Percentiles rank a stretch among this genome's conserved stretches.
Conservation (phyloP, 2,329 filamentous ascomycete species). For the Colletotrichum tropicicola region DNA sequence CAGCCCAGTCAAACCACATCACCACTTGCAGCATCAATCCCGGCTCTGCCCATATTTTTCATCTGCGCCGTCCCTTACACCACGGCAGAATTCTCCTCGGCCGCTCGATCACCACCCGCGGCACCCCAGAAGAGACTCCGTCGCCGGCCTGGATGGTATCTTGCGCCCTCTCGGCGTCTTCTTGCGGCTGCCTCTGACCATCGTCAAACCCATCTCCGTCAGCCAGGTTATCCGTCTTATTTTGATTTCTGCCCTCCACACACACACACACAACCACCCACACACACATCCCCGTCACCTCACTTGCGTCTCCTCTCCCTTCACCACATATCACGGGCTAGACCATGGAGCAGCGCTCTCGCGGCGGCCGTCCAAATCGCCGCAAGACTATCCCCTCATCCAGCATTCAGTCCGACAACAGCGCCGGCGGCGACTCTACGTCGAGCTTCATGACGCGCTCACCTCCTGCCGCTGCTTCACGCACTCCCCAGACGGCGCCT, state of each 20-base stretch:
- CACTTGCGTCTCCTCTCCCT: conserved; percentile 1
- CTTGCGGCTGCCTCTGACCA: neutral
- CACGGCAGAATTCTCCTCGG: neutral
- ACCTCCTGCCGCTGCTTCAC: conserved; percentile 18
- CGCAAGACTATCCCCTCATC: conserved; percentile 24
- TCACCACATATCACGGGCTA: neutral
- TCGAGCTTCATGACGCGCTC: conserved; percentile 28
- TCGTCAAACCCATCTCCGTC: neutral
- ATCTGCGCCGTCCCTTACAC: conserved; percentile 9
- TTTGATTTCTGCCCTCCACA: neutral
- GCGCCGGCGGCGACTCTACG: conserved; percentile 12
- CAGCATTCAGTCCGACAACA: conserved; percentile 26
- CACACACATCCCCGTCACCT: neutral
- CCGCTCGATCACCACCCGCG: neutral
- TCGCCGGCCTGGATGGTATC: neutral
- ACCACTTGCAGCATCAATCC: conserved; percentile 28
- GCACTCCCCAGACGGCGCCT: conserved; percentile 31
- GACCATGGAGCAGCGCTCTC: conserved; percentile 24
- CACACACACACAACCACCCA: neutral
- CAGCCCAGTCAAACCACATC: conserved; percentile 29
- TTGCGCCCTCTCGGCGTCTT: neutral
- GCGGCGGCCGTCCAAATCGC: conserved; percentile 18
- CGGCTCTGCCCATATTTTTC: conserved; percentile 22
- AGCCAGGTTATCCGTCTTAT: conserved; percentile 6
- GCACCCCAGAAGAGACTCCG: neutral